Base-by-base conservation (phyloP, 192 early-diverging fungal genomes). In the Obelidium mucronatum region DNA sequence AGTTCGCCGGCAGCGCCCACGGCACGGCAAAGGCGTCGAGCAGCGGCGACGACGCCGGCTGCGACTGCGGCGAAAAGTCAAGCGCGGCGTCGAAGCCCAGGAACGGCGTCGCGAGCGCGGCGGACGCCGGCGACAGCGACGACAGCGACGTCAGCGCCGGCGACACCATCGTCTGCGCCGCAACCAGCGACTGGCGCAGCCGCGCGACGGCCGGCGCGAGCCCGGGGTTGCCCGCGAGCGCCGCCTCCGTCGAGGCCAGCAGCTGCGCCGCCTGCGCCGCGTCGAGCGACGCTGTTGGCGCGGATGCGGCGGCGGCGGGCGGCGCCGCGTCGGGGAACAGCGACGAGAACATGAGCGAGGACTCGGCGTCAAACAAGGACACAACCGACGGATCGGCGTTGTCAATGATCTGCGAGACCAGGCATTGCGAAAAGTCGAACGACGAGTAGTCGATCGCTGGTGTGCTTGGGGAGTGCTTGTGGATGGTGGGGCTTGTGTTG, bases 181-280 rank as follows among this genome's bases (percentile, higher is more conserved):
- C 34, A 34, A 30, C 28, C 13, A 77, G 40, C 19, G 53, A 42
- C n/a, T 55, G 42, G 17, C 76, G 55, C 26, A 81, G 54, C 11
- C 76, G 67, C 52, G 82, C 69, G 17, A 81, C 71, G 51, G 62
- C 72, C 17, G 80, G 80, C 15, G 63, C 61, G 22, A 81, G 60
- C 22, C 55, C 48, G 3, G 80, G 80, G 31, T 78, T 71, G 1
- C 15, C 11, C 17, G n/a, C 59, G 4, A 74, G 22, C 5, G 17
- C n/a, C 51, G 58, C 53, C 54, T 78, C 76, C 19, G 76, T 52
- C 0, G 36, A n/a, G 3, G 37, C 15, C n/a, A 77, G 67, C 15
- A 77, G 54, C 30, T 77, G 15, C 37, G 34, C 40, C 1, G 76
- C 76, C 36, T 77, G n/a, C 26, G 53, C 37, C 2, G 66, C 48